phyloP scores from a whole-genome alignment of 2,329 filamentous ascomycete genomes.

The Lachnellula cervina region DNA sequence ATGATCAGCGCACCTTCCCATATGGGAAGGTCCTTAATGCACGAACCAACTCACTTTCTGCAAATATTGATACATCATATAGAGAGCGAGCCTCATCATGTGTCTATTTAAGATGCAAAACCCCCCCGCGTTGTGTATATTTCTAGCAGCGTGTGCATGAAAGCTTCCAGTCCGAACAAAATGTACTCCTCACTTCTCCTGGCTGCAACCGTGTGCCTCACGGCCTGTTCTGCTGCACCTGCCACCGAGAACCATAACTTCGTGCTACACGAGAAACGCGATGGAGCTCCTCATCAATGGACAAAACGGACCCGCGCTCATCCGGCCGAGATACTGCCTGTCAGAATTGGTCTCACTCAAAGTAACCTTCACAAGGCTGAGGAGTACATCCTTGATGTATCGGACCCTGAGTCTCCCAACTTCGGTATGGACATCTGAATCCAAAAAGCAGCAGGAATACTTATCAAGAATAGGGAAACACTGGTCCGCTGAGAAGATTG shows the following conservation, averaged over 20 bases:
- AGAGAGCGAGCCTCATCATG: not conserved
- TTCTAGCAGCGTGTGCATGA: not conserved
- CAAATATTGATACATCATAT: not conserved
- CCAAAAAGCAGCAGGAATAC: not conserved
- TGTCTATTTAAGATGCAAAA: not conserved
- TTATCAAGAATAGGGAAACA: conserved; percentile 23
- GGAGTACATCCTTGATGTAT: conserved; percentile 35
- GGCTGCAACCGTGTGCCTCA: conserved; percentile 1
- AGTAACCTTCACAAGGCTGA: conserved; percentile 39
- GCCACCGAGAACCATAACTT: conserved; percentile 1
- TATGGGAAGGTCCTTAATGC: no score
- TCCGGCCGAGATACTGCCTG: conserved; percentile 29
- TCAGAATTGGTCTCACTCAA: conserved; percentile 40
- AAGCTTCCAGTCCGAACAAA: not conserved
- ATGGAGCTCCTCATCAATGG: conserved; percentile 11
- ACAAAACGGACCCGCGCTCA: conserved; percentile 9
- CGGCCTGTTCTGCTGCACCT: conserved; percentile 6
- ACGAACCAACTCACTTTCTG: no score
- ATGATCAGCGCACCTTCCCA: no score
- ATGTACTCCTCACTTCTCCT: conserved; percentile 6
- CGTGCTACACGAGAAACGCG: conserved; percentile 12
- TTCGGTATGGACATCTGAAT: conserved; percentile 3
- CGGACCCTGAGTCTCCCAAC: conserved; percentile 12
- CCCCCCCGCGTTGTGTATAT: not conserved
- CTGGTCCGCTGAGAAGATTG: conserved; percentile 29